Conservation (phyloP, 257 asterid species). For the Nicotiana tomentosiformis region DNA sequence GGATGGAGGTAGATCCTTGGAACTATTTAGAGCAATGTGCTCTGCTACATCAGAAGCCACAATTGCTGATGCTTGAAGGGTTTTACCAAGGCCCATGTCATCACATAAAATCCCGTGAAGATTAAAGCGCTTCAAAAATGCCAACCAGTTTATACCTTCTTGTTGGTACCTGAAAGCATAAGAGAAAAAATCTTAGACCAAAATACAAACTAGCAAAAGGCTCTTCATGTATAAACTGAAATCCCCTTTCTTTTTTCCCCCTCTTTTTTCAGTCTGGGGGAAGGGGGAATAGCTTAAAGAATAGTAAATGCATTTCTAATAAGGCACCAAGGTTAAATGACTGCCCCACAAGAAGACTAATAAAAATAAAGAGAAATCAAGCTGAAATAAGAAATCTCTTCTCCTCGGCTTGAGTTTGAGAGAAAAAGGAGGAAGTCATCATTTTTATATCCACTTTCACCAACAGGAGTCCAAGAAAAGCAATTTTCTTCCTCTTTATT, state of each 20-base stretch:
- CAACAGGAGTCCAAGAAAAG: background rate
- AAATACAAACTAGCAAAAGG: background rate
- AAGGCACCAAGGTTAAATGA: background rate
- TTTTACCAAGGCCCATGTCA: constrained; percentile 99
- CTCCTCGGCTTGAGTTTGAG: background rate
- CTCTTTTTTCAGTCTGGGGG: background rate
- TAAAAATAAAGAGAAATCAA: background rate
- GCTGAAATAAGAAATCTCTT: background rate
- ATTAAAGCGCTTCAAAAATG: constrained; percentile 86
- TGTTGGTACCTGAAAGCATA: constrained; percentile 82
- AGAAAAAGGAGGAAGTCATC: background rate
- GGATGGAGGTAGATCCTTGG: constrained; percentile 64
- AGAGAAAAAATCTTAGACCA: background rate
- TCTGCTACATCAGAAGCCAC: constrained; percentile 95
- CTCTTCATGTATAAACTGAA: background rate
- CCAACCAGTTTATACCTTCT: constrained; percentile 99
- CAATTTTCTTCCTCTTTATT: background rate
- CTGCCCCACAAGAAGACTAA: background rate
- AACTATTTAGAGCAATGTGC: constrained; percentile 52
- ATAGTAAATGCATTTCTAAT: background rate
- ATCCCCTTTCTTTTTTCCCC: background rate
- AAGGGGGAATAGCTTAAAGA: background rate
- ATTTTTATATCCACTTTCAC: background rate
- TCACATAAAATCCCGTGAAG: constrained; percentile 98
- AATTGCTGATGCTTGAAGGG: constrained; percentile 96